Evolutionary conservation across 352 stramenopile species (phyloP).

Genomic region (Globisporangium irregulare): DNA sequence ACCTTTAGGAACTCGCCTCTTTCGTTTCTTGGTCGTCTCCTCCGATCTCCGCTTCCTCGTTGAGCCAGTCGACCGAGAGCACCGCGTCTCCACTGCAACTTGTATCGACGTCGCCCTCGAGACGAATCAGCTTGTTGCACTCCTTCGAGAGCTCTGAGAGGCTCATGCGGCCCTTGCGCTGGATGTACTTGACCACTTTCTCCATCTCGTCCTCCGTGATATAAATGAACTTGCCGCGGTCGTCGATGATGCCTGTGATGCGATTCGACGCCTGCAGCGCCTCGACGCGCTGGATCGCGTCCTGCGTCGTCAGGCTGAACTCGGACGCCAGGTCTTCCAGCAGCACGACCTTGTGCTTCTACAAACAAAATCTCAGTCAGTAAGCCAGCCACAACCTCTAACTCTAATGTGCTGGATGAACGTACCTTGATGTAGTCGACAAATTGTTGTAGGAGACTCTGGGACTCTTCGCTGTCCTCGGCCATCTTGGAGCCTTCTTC

Average conservation of each 20-base stretch:
- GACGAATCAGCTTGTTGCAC: conserved; percentile 75
- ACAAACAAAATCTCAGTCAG: neutral
- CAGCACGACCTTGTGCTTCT: conserved; percentile 71
- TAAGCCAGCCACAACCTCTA: neutral
- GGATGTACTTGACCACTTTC: conserved; percentile 66
- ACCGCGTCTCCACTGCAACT: conserved; percentile 7
- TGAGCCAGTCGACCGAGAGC: conserved; percentile 30
- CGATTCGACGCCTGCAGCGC: conserved; percentile 48
- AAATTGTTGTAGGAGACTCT: conserved; percentile 65
- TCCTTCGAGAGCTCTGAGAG: conserved; percentile 67
- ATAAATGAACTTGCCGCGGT: conserved; percentile 81
- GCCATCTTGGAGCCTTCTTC: conserved; percentile 51
- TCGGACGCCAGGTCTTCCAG: conserved; percentile 67
- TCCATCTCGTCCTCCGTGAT: conserved; percentile 80
- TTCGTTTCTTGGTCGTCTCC: neutral
- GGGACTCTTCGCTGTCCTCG: conserved; percentile 59
- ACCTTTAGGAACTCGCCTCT: neutral
- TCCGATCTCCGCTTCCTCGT: conserved; percentile 30
- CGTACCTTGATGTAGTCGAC: conserved; percentile 65
- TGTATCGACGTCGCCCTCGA: conserved; percentile 40
- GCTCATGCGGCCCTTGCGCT: conserved; percentile 57
- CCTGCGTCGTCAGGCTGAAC: conserved; percentile 66
- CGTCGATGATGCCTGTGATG: conserved; percentile 72
- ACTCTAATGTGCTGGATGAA: too few relatives aligned
- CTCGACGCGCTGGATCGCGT: conserved; percentile 64